Evolutionary conservation across 2,329 filamentous ascomycete species (phyloP), one percentile per base, ranked within the genome.

Genomic region (Monilinia laxa): DNA sequence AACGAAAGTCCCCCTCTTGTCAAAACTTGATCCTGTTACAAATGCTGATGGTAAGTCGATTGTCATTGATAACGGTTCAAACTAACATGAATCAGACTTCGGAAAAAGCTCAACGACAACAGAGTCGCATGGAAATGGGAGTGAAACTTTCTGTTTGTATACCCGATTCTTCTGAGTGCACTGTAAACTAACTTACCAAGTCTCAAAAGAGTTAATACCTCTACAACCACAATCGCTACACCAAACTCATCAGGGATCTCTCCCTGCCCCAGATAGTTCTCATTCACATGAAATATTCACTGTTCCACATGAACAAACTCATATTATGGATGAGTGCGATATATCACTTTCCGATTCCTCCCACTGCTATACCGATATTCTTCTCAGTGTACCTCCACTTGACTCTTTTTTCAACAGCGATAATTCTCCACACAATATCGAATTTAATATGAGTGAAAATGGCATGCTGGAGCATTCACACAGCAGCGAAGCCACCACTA

Each of bases 141-240:
- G 12, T n/a, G 53, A 35, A n/a, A 31, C 35, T n/a, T n/a, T 6
- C 53, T 55, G 53, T 55, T 35, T 55, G 53, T 55, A 35, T n/a
- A 55, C n/a, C 31, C 31, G 31, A 20, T 42, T 9, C 5, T 55
- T 18, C 28, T 7, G 2, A n/a, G 53, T 12, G 28, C 20, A n/a
- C 2, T 55, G 18, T 6, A 55, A 3, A 16, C 53, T 35, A 31
- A 55, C 53, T 55, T n/a, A 31, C 16, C 14, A 18, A 55, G 53
- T 4, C 14, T 31, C 28, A 3, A 55, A 35, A 38, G 53, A 55
- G 5, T 55, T 31, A 4, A 31, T 55, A 5, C 12, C 53, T n/a
- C 18, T 35, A 10, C 53, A n/a, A 35, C 4, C 53, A 38, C 28
- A 55, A 12, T 35, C 52, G 20, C 28, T 9, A n/a, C 6, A 54